Percentiles rank a stretch among this genome's conserved stretches.
These are phyloP conservation scores for Arabis alpina DNA, from an alignment of 345 rosid genomes.

Conservation along the genomic window DNA sequence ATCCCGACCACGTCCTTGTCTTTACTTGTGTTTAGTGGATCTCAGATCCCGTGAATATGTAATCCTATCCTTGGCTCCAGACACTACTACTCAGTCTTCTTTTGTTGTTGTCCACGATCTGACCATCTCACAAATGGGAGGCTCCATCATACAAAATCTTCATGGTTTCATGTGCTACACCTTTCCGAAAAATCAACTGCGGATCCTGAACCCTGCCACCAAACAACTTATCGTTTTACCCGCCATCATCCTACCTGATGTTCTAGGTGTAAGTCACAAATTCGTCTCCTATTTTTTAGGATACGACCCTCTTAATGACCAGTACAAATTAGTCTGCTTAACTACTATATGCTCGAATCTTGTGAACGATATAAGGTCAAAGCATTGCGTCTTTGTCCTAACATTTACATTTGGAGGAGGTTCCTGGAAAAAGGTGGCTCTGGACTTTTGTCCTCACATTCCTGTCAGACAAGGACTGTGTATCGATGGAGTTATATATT, in stretches of 20 bases:
- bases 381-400: not conserved
- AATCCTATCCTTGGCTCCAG: slow-evolving; percentile 1
- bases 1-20: not conserved
- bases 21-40: not conserved
- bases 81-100: not conserved
- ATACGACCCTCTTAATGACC: slow-evolving; percentile 6
- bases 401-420: not conserved
- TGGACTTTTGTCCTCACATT: not conserved
- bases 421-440: not conserved
- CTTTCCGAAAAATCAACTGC: not conserved
- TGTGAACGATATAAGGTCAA: not conserved
- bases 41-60: not conserved
- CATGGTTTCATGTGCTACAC: not conserved
- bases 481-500: slow-evolving; percentile 10
- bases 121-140: not conserved
- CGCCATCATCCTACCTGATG: not conserved
- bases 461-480: not conserved
- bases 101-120: not conserved
- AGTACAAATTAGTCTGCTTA: not conserved
- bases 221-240: not conserved
- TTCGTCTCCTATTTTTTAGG: not conserved
- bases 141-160: not conserved
- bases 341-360: not conserved
- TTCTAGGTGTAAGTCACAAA: not conserved
- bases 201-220: not conserved